phyloP scores from a whole-genome alignment of 345 rosid genomes.

The Lepidium africanum region DNA sequence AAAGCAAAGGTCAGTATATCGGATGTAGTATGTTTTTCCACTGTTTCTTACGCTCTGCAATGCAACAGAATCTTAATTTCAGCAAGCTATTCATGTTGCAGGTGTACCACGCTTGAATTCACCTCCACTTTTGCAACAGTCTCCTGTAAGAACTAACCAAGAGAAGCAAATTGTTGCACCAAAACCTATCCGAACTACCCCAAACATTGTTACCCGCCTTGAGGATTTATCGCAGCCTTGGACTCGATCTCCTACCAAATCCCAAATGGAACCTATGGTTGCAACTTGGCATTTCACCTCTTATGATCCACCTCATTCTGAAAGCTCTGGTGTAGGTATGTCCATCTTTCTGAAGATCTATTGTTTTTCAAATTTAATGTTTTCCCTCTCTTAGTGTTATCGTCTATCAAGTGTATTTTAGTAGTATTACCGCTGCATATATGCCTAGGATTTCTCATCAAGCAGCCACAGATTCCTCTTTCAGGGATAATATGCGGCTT shows the following conservation, averaged over 20 bases:
- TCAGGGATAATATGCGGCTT: constrained; percentile 84
- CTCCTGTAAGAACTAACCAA: constrained; percentile 41
- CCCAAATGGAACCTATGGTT: constrained; percentile 83
- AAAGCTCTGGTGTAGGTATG: constrained; percentile 56
- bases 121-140: constrained; percentile 64
- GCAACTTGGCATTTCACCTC: constrained; percentile 71
- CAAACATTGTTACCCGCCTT: constrained; percentile 61
- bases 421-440: constrained; percentile 21
- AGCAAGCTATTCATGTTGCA: constrained; percentile 35
- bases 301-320: constrained; percentile 46
- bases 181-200: constrained; percentile 81
- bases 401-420: constrained; percentile 10
- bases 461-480: constrained; percentile 96
- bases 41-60: constrained; percentile 18
- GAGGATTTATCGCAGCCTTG: constrained; percentile 97
- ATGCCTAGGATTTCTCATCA: constrained; percentile 77
- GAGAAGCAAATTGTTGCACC: constrained; percentile 80
- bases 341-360: constrained; percentile 16
- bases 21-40: not conserved
- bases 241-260: constrained; percentile 99
- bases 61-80: constrained; percentile 5
- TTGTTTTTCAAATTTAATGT: not conserved
- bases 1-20: constrained; percentile 64
- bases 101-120: constrained; percentile 96
- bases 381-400: not conserved